Base-by-base conservation (phyloP, 257 asterid species). In the Solanum gandarillasii region DNA sequence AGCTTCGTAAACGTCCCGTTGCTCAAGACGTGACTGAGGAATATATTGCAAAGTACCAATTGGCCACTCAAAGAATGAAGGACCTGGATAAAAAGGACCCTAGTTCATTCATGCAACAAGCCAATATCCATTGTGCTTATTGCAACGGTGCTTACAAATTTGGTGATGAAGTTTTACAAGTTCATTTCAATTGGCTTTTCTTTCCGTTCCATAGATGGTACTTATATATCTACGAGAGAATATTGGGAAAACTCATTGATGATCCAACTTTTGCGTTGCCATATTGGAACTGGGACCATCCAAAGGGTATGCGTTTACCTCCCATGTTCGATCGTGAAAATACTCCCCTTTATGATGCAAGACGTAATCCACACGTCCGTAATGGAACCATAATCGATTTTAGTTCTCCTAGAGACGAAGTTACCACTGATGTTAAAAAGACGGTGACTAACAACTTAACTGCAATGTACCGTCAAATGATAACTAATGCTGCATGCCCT, bases 141-240 rank as follows among this genome's bases (percentile, higher is more conserved):
- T 68, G 74, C 21, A 68, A 68, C 10, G 20, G 20, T 27, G 74
- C 74, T 27, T 67, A 27, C 34, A 27, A 5, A 12, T 27, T 11
- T 67, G 73, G 20, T 13, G 90, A 46, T n/a, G 27, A 27, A 25
- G 21, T 5, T 7, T 86, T 79, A 7, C 78, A 81, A 46, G 65
- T 89, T 27, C 75, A 68, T 6, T 2, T 2, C 5, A 12, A 7
- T 0, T 68, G 75, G 36, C 35, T 27, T 68, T 89, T 89, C 39
- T 86, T 86, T 60, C 90, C 89, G 1, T 89, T 87, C 10, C 90
- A 89, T 23, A 86, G 89, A 29, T 89, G 89, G 90, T 89, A 89
- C 65, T 3, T 89, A 2, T 86, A 89, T 25, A 72, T 89, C 39
- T 86, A 79, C 6, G 89, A 89, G 73, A 36, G 39, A 36, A 36